Evolutionary conservation across 768 basidiomycete species (phyloP).

Genomic region (Mycena olivaceomarginata): DNA sequence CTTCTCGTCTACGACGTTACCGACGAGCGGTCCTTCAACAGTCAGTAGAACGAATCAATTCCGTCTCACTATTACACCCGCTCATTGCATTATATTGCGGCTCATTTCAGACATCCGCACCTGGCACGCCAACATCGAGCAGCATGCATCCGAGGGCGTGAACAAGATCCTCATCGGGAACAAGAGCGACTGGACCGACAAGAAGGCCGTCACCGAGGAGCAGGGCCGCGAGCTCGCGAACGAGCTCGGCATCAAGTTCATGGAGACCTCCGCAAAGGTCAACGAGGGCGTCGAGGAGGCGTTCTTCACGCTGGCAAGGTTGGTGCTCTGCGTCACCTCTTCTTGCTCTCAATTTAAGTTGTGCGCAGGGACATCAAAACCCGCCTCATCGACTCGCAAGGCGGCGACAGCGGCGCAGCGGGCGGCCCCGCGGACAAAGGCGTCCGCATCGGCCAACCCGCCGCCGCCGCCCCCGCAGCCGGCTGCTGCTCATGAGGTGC

Average conservation of each 20-base stretch:
- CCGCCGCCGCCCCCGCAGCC: conserved; percentile 29
- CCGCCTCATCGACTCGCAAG: conserved; percentile 96
- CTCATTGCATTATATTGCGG: neutral
- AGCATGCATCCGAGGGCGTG: conserved; percentile 98
- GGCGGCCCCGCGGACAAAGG: conserved; percentile 68
- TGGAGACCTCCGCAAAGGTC: conserved; percentile 99
- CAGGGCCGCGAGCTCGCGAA: conserved; percentile 87
- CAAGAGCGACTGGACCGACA: conserved; percentile 98
- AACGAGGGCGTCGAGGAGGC: conserved; percentile 99
- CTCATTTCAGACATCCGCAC: conserved; percentile 32
- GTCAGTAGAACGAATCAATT: conserved; percentile 63
- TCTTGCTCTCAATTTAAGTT: neutral
- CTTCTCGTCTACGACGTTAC: conserved; percentile 99
- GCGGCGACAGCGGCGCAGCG: conserved; percentile 69
- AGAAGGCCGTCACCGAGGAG: conserved; percentile 83
- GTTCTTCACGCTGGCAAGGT: conserved; percentile 98
- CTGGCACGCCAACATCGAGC: conserved; percentile 90
- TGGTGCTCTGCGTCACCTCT: no score
- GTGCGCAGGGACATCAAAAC: conserved; percentile 94
- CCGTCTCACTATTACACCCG: neutral
- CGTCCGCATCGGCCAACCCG: conserved; percentile 35
- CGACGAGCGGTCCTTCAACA: conserved; percentile 76
- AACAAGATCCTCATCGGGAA: conserved; percentile 99
- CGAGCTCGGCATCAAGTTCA: conserved; percentile 94
- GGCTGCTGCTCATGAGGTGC: conserved; percentile 43